Percentiles rank a stretch among this genome's conserved stretches.
These are phyloP conservation scores for Sutorius eximius DNA, from an alignment of 1,284 basidiomycete species.

Conservation along the genomic window DNA sequence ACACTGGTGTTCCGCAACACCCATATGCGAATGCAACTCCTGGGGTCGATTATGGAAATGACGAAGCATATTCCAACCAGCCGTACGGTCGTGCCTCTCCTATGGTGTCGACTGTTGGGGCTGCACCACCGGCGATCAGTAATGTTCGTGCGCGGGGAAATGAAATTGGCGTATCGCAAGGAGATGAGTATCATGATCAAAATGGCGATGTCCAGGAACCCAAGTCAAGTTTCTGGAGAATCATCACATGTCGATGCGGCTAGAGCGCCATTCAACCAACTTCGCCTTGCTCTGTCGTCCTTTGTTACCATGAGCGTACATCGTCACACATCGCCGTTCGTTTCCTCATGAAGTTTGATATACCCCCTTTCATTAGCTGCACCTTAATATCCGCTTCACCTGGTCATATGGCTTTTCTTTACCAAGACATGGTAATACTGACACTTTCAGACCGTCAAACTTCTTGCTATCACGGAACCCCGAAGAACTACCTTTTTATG, in stretches of 20 bases:
- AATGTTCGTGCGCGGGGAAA: slow-evolving; percentile 67
- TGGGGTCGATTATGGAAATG: slow-evolving; percentile 55
- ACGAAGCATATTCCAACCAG: slow-evolving; percentile 51
- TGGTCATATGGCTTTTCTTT: slow-evolving; percentile 36
- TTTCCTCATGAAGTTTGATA: slow-evolving; percentile 33
- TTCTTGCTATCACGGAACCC: slow-evolving; percentile 30
- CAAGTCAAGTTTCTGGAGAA: slow-evolving; percentile 59
- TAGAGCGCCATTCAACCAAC: slow-evolving; percentile 27
- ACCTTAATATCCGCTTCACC: slow-evolving; percentile 39
- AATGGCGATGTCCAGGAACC: slow-evolving; percentile 54
- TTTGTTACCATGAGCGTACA: slow-evolving; percentile 27
- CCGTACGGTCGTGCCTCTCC: slow-evolving; percentile 71
- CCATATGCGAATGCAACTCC: slow-evolving; percentile 61
- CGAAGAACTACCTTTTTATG: slow-evolving; percentile 23
- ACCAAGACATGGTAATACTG: slow-evolving; percentile 30
- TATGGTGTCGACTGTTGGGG: slow-evolving; percentile 67
- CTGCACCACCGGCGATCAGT: slow-evolving; percentile 69
- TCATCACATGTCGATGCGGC: slow-evolving; percentile 77
- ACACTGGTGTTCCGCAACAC: slow-evolving; percentile 49
- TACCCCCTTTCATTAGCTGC: slow-evolving; percentile 35
- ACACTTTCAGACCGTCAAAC: slow-evolving; percentile 24
- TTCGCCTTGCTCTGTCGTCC: slow-evolving; percentile 21
- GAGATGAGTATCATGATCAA: slow-evolving; percentile 58
- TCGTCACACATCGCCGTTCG: slow-evolving; percentile 25
- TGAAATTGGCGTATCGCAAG: slow-evolving; percentile 62